Evolutionary conservation across 345 rosid genomes (phyloP).

Genomic region (Linum usitatissimum): DNA sequence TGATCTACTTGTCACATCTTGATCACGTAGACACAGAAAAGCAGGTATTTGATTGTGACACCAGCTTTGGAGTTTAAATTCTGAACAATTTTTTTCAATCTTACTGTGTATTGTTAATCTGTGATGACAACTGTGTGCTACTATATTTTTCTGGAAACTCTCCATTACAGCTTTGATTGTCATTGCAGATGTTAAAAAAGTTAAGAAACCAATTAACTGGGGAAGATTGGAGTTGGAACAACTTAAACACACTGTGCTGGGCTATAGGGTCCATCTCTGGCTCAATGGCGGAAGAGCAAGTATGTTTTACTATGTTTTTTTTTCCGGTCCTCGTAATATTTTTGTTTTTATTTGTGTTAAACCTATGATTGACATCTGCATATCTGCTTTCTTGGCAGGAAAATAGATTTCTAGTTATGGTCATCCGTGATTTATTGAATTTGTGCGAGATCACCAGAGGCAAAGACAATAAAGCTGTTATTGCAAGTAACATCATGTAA

Average conservation of each 20-base stretch:
- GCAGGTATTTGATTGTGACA: conserved; percentile 42
- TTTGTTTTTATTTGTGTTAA: neutral
- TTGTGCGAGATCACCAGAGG: conserved; percentile 96
- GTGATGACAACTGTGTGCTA: too few relatives aligned
- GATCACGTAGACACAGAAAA: conserved; percentile 98
- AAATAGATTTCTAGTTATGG: conserved; percentile 97
- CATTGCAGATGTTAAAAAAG: conserved; percentile 80
- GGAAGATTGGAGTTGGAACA: conserved; percentile 99
- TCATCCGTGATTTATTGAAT: conserved; percentile 88
- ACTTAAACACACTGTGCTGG: conserved; percentile 93
- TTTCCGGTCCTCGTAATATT: too few relatives aligned
- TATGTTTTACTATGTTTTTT: conserved; percentile 12
- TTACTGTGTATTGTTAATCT: too few relatives aligned
- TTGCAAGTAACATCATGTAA: conserved; percentile 98
- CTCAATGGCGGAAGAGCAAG: conserved; percentile 99
- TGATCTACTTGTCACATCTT: conserved; percentile 86
- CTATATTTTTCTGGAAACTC: too few relatives aligned
- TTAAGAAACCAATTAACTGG: conserved; percentile 87
- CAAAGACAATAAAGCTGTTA: conserved; percentile 97
- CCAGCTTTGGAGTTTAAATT: too few relatives aligned
- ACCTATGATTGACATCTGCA: neutral
- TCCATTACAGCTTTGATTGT: too few relatives aligned
- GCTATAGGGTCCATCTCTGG: conserved; percentile 99
- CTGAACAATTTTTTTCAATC: too few relatives aligned
- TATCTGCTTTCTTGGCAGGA: conserved; percentile 46